phyloP scores from a whole-genome alignment of 768 basidiomycete genomes.

The Epithele typhae region DNA sequence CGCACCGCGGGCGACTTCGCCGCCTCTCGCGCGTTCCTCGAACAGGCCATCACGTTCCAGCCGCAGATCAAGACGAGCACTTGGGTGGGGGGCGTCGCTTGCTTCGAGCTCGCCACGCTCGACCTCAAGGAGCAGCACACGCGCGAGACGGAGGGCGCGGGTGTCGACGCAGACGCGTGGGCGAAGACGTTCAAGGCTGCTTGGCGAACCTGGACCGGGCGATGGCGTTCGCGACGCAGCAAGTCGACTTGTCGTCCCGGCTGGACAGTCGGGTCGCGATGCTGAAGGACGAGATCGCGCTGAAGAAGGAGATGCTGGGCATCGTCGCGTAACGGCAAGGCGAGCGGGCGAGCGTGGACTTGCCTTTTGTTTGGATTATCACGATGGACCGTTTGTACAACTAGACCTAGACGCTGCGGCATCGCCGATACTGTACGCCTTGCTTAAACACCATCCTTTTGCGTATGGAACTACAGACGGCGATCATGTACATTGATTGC shows the following conservation, averaged over 20 bases:
- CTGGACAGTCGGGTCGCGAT: slow-evolving; percentile 67
- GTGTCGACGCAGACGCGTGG: slow-evolving; percentile 36
- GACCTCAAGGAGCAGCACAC: slow-evolving; percentile 52
- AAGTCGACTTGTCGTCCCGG: slow-evolving; percentile 61
- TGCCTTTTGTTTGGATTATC: too few relatives aligned
- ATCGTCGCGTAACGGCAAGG: not conserved
- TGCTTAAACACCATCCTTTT: too few relatives aligned
- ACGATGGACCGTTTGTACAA: too few relatives aligned
- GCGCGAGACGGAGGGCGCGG: slow-evolving; percentile 9
- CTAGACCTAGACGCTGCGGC: too few relatives aligned
- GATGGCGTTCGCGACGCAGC: slow-evolving; percentile 41
- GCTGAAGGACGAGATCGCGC: slow-evolving; percentile 64
- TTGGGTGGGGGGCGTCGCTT: slow-evolving; percentile 65
- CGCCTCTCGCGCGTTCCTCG: slow-evolving; percentile 44
- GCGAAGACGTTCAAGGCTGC: slow-evolving; percentile 42
- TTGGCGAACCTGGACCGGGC: slow-evolving; percentile 49
- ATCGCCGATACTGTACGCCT: too few relatives aligned
- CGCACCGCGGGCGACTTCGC: slow-evolving; percentile 48
- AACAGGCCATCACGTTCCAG: slow-evolving; percentile 44
- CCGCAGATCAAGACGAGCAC: slow-evolving; percentile 44
- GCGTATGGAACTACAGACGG: too few relatives aligned
- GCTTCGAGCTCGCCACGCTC: slow-evolving; percentile 69
- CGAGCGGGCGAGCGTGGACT: too few relatives aligned
- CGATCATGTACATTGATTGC: too few relatives aligned
- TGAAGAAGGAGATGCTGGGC: slow-evolving; percentile 47